These are phyloP conservation scores for Leccinum boreale DNA, from an alignment of 768 basidiomycete genomes.

Conservation along the genomic window DNA sequence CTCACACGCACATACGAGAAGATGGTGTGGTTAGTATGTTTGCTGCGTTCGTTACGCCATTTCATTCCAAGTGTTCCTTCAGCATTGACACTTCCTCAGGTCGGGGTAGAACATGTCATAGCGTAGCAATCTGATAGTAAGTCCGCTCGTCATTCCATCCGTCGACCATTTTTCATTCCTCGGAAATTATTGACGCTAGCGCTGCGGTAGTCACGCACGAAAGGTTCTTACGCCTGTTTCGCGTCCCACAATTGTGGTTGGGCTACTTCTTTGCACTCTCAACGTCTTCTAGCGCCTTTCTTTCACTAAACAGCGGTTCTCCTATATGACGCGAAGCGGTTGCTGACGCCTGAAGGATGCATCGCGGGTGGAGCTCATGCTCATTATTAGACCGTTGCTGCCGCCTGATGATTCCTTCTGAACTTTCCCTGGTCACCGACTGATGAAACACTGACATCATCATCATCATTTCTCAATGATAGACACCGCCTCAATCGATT, in stretches of 20 bases:
- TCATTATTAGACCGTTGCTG: slow-evolving; percentile 1
- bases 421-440: slow-evolving; percentile 7
- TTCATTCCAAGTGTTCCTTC: slow-evolving; percentile 21
- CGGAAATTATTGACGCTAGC: slow-evolving; percentile 25
- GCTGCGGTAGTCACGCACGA: slow-evolving; percentile 9
- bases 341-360: slow-evolving; percentile 9
- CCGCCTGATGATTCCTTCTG: slow-evolving; percentile 6
- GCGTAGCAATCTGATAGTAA: slow-evolving; percentile 4
- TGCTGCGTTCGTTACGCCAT: slow-evolving; percentile 17
- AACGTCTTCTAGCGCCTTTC: slow-evolving; percentile 11
- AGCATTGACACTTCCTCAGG: slow-evolving; percentile 11
- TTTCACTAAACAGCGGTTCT: slow-evolving; percentile 1
- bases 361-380: slow-evolving; percentile 13
- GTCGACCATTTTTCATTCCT: slow-evolving; percentile 21
- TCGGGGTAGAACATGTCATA: not conserved
- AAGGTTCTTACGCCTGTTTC: slow-evolving; percentile 10
- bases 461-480: slow-evolving; percentile 1
- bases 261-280: slow-evolving; percentile 7
- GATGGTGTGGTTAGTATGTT: slow-evolving; percentile 20
- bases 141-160: slow-evolving; percentile 15
- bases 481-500: slow-evolving; percentile 14
- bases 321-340: slow-evolving; percentile 7
- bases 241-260: not conserved
- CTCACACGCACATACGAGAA: slow-evolving; percentile 12
- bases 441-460: slow-evolving; percentile 23